Base-by-base conservation (phyloP, 495 filamentous ascomycete genomes). In the Aspergillus coremiiformis region DNA sequence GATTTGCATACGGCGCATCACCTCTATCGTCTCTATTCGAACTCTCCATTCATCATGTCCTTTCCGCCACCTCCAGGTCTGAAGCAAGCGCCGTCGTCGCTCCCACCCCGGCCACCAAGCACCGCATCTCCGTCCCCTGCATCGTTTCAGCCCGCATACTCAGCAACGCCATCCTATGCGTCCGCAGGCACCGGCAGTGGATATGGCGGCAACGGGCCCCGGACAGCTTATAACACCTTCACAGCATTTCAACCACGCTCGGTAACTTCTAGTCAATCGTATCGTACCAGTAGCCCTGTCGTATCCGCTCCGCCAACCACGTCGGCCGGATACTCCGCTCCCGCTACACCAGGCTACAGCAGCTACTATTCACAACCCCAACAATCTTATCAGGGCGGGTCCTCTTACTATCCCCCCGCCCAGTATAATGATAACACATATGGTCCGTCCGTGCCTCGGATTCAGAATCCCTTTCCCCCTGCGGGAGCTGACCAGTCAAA, bases 11-110 rank as follows among this genome's bases (percentile, higher is more conserved):
- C 62, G 66, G 61, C 63, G 59, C 62, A 65, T 54, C 47, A 58
- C 49, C 53, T 54, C 58, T 64, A 54, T 61, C 52, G 59, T 52
- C 53, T 41, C 57, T 66, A 68, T 55, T 63, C 55, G 77, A 72
- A 75, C 77, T 50, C 72, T 69, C 78, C 81, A 73, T 90, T 90
- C 86, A 90, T 86, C 84, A 94, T 95, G 90, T 85, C 90, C 70
- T 90, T 90, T 78, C 86, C 88, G 63, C 87, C 87, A 61, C 88
- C 88, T 84, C 87, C 90, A 86, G 89, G 89, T 84, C 79, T 86
- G 62, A 81, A 78, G 59, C 79, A 78, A 72, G 77, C 72, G 47
- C 83, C 74, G 47, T 81, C 87, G 21, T 86, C 84, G 46, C 85
- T 96, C 30, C 91, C 91, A 44, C 83, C 91, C 44, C 86, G 89